Evolutionary conservation across 306 rosid species (phyloP).

Genomic region (Nissolia schottii): DNA sequence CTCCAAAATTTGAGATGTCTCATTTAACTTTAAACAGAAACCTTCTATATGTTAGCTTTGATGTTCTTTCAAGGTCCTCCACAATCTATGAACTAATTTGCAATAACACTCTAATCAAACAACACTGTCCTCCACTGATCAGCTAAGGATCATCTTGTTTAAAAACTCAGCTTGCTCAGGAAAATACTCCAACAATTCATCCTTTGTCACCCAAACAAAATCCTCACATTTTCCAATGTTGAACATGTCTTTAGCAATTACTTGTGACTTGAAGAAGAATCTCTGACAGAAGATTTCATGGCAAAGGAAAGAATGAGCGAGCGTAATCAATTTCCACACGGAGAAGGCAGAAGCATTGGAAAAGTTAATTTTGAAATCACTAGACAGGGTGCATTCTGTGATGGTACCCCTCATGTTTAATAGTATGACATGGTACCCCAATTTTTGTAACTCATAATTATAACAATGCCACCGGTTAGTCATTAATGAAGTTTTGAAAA

Average conservation of each 20-base stretch:
- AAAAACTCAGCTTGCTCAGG: constrained; percentile 76
- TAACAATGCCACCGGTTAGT: no score
- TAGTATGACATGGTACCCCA: no score
- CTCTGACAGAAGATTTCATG: constrained; percentile 41
- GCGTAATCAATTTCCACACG: constrained; percentile 1
- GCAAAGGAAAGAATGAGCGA: constrained; percentile 3
- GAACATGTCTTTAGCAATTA: constrained; percentile 65
- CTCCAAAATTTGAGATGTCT: constrained; percentile 13
- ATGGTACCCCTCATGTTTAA: no score
- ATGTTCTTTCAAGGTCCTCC: constrained; percentile 7
- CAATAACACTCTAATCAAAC: constrained; percentile 7
- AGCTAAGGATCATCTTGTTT: constrained; percentile 81
- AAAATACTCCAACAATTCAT: constrained; percentile 72
- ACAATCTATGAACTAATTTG: not conserved
- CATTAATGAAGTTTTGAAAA: no score
- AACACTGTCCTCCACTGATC: constrained; percentile 20
- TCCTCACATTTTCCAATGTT: constrained; percentile 58
- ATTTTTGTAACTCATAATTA: no score
- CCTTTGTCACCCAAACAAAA: constrained; percentile 92
- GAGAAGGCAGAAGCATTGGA: not conserved
- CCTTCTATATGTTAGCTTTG: not conserved
- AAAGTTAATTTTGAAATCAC: not conserved
- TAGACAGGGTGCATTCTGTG: no score
- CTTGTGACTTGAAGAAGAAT: constrained; percentile 91
- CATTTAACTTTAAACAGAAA: not conserved